Evolutionary conservation across 352 stramenopile species (phyloP).

Genomic region (Phytophthora citrophthora): DNA sequence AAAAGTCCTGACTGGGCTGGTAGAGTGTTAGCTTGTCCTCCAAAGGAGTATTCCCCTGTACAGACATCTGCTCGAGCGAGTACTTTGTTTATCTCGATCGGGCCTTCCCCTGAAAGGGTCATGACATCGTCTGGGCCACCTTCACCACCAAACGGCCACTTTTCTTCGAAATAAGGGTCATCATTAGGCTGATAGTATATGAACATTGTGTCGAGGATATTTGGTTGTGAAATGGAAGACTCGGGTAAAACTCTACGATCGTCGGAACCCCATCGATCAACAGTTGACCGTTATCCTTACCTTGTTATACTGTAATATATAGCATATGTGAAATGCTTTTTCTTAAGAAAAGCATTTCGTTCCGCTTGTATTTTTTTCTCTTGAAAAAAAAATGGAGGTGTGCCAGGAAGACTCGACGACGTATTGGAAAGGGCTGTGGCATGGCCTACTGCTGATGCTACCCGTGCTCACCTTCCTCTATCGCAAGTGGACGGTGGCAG

Average conservation of each 20-base stretch:
- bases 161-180: slow-evolving; percentile 8
- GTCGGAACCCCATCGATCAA: too few relatives aligned
- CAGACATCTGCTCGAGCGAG: neutral
- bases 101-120: neutral
- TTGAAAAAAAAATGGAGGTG: slow-evolving; percentile 31
- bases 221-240: too few relatives aligned
- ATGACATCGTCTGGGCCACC: neutral
- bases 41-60: slow-evolving; percentile 1
- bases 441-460: slow-evolving; percentile 58
- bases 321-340: too few relatives aligned
- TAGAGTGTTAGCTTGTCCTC: neutral
- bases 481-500: slow-evolving; percentile 49
- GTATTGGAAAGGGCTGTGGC: slow-evolving; percentile 62
- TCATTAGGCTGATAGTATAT: too few relatives aligned
- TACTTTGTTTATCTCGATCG: neutral
- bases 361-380: too few relatives aligned
- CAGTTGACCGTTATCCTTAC: too few relatives aligned
- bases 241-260: too few relatives aligned
- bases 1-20: neutral
- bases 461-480: slow-evolving; percentile 56
- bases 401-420: slow-evolving; percentile 32
- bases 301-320: too few relatives aligned
- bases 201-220: too few relatives aligned
- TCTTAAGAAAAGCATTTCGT: too few relatives aligned
- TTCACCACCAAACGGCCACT: neutral